phyloP scores from a whole-genome alignment of 306 rosid species.

The Rosa rugosa region DNA sequence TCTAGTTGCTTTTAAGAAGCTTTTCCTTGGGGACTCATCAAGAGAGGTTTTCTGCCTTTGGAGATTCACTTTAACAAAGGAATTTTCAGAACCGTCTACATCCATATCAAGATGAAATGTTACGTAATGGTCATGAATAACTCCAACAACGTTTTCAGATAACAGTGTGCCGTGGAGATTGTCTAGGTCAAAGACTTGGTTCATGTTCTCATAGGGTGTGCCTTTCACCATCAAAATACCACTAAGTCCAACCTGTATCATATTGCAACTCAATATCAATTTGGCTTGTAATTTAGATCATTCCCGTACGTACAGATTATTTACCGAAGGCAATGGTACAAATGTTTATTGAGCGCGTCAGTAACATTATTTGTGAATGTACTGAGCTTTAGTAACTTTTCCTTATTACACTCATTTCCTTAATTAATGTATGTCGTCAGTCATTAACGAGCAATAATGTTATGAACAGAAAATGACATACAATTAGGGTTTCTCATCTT shows the following conservation, averaged over 20 bases:
- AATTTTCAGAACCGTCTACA: constrained; percentile 70
- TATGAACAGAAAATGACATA: no score
- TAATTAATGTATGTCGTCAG: no score
- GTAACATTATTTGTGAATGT: no score
- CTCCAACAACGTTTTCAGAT: constrained; percentile 76
- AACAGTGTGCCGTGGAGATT: constrained; percentile 68
- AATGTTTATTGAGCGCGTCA: no score
- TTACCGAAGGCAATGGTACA: no score
- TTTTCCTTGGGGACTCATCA: constrained; percentile 63
- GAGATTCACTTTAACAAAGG: constrained; percentile 66
- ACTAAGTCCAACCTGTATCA: constrained; percentile 72
- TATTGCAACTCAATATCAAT: background rate
- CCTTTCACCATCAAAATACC: constrained; percentile 95
- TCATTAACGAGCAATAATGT: no score
- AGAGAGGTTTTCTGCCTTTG: constrained; percentile 43
- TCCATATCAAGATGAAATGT: constrained; percentile 83
- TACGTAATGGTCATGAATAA: constrained; percentile 83
- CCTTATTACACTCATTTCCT: no score
- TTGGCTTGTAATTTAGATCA: background rate
- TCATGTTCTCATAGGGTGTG: constrained; percentile 51
- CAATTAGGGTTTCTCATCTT: no score
- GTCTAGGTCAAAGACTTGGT: constrained; percentile 43
- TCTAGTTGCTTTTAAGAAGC: constrained; percentile 66
- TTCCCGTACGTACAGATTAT: no score
- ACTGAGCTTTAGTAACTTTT: no score